phyloP scores from a whole-genome alignment of 331 rosid species.

The Rhamnella rubrinervis region DNA sequence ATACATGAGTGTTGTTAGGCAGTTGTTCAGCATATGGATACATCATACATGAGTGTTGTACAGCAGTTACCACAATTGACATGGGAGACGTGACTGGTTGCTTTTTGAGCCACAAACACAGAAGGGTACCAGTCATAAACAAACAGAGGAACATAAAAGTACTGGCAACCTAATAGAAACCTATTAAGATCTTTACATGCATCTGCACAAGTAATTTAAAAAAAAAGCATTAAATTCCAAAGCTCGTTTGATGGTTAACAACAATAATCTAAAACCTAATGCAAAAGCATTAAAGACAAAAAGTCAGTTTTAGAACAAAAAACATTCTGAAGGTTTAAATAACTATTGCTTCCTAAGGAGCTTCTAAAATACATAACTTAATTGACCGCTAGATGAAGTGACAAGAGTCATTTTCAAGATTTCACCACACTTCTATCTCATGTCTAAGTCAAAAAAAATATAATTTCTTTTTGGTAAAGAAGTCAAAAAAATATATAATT shows the following conservation, averaged over 20 bases:
- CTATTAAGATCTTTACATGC: not conserved
- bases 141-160: not conserved
- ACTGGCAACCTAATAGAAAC: not conserved
- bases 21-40: too few species aligned
- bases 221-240: not conserved
- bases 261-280: not conserved
- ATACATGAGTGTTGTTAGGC: conserved; percentile 84
- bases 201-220: not conserved
- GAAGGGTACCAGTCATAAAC: conserved; percentile 30
- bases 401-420: too few species aligned
- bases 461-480: too few species aligned
- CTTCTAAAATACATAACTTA: not conserved
- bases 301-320: not conserved
- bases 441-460: too few species aligned
- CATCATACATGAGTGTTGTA: too few species aligned
- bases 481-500: too few species aligned
- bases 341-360: not conserved
- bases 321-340: not conserved
- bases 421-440: too few species aligned
- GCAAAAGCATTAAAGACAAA: not conserved
- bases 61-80: conserved; percentile 90
- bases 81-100: conserved; percentile 74
- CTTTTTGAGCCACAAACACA: conserved; percentile 46
- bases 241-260: not conserved
- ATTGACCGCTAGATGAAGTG: not conserved